Conservation (phyloP, 805 yeast genomes). For the Lachancea sp. region DNA sequence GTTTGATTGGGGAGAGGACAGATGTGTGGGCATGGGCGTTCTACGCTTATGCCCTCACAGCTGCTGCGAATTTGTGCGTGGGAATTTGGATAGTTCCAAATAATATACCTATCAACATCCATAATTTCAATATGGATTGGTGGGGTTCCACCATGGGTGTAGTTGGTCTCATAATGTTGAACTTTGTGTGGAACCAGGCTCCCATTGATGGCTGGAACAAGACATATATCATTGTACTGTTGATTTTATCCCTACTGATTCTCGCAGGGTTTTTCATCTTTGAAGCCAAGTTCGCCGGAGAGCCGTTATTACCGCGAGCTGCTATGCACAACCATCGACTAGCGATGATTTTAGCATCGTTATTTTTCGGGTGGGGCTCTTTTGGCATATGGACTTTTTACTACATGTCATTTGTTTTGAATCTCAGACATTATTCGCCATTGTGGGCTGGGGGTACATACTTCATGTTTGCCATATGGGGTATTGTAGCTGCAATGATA, state of each 20-base stretch:
- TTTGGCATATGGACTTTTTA: constrained; percentile 72
- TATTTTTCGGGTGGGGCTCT: constrained; percentile 68
- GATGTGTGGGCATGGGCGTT: constrained; percentile 29
- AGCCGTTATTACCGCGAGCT: constrained; percentile 51
- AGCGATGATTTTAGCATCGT: constrained; percentile 43
- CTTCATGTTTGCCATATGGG: constrained; percentile 44
- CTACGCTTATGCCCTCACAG: constrained; percentile 23
- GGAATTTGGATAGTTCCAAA: constrained; percentile 27
- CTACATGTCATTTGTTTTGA: constrained; percentile 45
- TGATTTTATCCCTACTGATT: constrained; percentile 43
- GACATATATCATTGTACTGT: constrained; percentile 51
- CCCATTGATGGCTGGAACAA: constrained; percentile 62
- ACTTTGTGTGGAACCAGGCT: constrained; percentile 70
- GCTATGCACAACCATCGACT: constrained; percentile 40
- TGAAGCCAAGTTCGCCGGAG: constrained; percentile 40
- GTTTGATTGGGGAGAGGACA: constrained; percentile 33
- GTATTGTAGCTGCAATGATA: constrained; percentile 47
- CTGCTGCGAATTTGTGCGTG: constrained; percentile 14
- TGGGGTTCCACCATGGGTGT: constrained; percentile 54
- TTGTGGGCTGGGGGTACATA: constrained; percentile 43
- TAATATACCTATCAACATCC: constrained; percentile 24
- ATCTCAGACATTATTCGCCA: constrained; percentile 44
- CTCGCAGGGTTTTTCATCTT: constrained; percentile 42
- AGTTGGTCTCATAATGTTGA: constrained; percentile 53
- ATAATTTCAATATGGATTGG: constrained; percentile 38